Conservation (phyloP, 768 basidiomycete species). For the Leucosporidium yakuticum region DNA sequence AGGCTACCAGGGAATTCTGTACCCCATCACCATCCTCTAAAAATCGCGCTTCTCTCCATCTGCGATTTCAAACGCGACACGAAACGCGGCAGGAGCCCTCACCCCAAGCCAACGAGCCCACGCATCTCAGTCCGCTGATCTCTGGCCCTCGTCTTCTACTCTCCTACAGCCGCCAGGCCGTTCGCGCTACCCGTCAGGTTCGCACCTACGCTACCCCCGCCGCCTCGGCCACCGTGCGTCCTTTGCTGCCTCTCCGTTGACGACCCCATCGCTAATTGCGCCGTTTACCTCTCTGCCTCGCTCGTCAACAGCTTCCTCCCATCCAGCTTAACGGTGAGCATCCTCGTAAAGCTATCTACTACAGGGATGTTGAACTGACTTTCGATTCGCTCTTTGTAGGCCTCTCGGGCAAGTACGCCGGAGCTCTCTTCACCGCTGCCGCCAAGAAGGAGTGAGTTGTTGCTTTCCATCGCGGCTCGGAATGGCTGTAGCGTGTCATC, state of each 20-base stretch:
- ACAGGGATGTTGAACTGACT: background rate
- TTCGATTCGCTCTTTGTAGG: conserved; percentile 6
- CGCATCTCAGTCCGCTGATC: too few species aligned
- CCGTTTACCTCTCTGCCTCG: background rate
- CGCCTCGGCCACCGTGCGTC: conserved; percentile 11
- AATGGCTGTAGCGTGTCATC: background rate
- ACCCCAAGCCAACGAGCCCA: too few species aligned
- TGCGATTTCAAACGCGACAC: too few species aligned
- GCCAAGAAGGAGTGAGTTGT: conserved; percentile 29
- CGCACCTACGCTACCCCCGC: conserved; percentile 30
- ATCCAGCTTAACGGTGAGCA: conserved; percentile 33
- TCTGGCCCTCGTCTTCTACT: too few species aligned
- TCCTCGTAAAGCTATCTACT: too few species aligned
- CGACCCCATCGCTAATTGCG: background rate
- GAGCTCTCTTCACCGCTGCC: conserved; percentile 40
- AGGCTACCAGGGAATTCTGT: too few species aligned
- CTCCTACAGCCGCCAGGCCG: conserved; percentile 1
- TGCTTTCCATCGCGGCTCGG: background rate
- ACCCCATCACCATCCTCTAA: too few species aligned
- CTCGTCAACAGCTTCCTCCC: conserved; percentile 7
- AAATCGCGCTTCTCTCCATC: too few species aligned
- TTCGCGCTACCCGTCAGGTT: conserved; percentile 11
- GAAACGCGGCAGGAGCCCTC: too few species aligned
- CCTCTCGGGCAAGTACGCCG: conserved; percentile 42
- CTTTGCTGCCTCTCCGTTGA: background rate